These are phyloP conservation scores for Kalanchoe fedtschenkoi DNA, from an alignment of 164 flowering plant species.

Conservation along the genomic window DNA sequence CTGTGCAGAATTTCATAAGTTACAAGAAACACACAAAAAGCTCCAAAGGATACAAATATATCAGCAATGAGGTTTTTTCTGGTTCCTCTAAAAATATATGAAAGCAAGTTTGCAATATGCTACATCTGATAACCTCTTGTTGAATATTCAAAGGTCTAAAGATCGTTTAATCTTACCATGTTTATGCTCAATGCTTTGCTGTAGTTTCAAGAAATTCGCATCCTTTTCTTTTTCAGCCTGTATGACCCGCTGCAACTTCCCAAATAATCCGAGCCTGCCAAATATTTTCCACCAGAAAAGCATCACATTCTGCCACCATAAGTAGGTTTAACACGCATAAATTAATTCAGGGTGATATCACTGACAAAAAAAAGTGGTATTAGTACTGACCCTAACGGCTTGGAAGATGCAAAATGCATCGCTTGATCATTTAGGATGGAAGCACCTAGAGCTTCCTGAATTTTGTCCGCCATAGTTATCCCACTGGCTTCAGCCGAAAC, in stretches of 20 bases:
- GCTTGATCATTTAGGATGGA: constrained; percentile 21
- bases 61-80: not conserved
- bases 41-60: not conserved
- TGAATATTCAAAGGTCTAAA: not conserved
- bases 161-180: constrained; percentile 17
- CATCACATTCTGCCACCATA: not conserved
- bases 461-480: constrained; percentile 47
- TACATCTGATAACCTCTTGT: not conserved
- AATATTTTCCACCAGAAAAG: constrained; percentile 9
- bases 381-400: constrained; percentile 31
- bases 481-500: constrained; percentile 17
- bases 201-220: constrained; percentile 30
- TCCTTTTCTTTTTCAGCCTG: constrained; percentile 56
- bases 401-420: constrained; percentile 17
- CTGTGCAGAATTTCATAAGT: constrained; percentile 14
- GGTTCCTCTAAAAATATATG: not conserved
- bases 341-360: constrained; percentile 1
- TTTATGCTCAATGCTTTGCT: constrained; percentile 17
- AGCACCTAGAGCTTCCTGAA: constrained; percentile 56
- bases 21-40: not conserved
- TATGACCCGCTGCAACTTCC: constrained; percentile 61
- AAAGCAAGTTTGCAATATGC: not conserved
- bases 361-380: not conserved
- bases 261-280: constrained; percentile 41
- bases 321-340: not conserved